phyloP scores from a whole-genome alignment of 306 rosid species.

The Inga laurina region DNA sequence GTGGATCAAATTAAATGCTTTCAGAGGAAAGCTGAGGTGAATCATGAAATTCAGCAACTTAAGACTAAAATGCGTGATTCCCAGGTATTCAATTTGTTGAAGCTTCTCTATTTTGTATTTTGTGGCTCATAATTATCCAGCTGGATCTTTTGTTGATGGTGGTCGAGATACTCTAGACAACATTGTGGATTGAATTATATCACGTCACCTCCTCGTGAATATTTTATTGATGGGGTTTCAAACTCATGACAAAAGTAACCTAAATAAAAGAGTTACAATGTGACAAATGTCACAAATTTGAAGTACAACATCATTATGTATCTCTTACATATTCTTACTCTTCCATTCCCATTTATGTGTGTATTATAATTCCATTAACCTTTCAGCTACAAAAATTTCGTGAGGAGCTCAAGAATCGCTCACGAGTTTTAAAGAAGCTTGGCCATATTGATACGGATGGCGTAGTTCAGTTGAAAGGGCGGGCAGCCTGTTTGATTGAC shows the following conservation, averaged over 20 bases:
- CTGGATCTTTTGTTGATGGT: slow-evolving; percentile 14
- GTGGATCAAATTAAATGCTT: slow-evolving; percentile 83
- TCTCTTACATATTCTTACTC: neutral
- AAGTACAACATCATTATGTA: neutral
- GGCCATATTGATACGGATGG: slow-evolving; percentile 94
- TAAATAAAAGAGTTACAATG: neutral
- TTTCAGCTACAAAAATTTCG: slow-evolving; percentile 92
- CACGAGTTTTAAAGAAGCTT: slow-evolving; percentile 91
- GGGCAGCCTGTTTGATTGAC: slow-evolving; percentile 98
- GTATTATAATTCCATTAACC: neutral
- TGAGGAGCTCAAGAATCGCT: slow-evolving; percentile 87
- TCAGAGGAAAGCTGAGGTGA: slow-evolving; percentile 95
- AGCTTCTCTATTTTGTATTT: slow-evolving; percentile 19
- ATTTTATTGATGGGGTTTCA: slow-evolving; percentile 22
- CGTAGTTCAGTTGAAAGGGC: slow-evolving; percentile 95
- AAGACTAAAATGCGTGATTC: slow-evolving; percentile 96
- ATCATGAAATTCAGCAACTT: slow-evolving; percentile 91
- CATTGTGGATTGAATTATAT: slow-evolving; percentile 6
- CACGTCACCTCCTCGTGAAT: slow-evolving; percentile 1
- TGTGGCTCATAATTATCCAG: slow-evolving; percentile 14
- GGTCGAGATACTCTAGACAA: neutral
- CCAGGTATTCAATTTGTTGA: slow-evolving; percentile 60
- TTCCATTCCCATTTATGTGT: neutral
- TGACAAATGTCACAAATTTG: neutral
- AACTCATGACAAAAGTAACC: neutral